These are phyloP conservation scores for Candida sonorensis DNA, from an alignment of 805 yeast genomes.

Conservation along the genomic window DNA sequence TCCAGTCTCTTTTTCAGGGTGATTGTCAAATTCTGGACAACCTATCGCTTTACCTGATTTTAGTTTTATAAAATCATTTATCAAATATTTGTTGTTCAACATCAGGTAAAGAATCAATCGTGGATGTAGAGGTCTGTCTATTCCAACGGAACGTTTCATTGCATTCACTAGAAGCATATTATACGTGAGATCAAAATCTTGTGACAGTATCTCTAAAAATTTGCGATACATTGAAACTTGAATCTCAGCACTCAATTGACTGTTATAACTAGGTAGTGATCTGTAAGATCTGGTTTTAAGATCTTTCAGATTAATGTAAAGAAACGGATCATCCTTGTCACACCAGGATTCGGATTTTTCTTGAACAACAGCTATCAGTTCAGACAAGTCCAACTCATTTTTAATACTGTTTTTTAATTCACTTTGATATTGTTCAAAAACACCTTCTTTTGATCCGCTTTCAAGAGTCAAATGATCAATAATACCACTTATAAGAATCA, in stretches of 20 bases:
- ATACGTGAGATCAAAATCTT: slow-evolving; percentile 29
- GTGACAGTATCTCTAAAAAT: slow-evolving; percentile 35
- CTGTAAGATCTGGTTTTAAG: slow-evolving; percentile 51
- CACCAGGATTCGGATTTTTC: slow-evolving; percentile 18
- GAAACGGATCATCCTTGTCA: slow-evolving; percentile 16
- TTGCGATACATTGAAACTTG: slow-evolving; percentile 57
- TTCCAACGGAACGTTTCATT: slow-evolving; percentile 36
- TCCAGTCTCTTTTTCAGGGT: slow-evolving; percentile 7
- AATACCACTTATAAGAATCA: slow-evolving; percentile 54
- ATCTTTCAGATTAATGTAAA: slow-evolving; percentile 39
- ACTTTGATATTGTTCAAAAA: slow-evolving; percentile 14
- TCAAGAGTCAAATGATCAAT: slow-evolving; percentile 42
- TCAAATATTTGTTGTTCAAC: slow-evolving; percentile 29
- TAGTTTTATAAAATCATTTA: slow-evolving; percentile 37
- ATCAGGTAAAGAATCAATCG: slow-evolving; percentile 33
- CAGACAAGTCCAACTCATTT: slow-evolving; percentile 14
- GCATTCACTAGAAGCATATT: slow-evolving; percentile 40
- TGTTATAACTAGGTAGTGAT: slow-evolving; percentile 45
- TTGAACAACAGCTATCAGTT: slow-evolving; percentile 10
- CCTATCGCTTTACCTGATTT: slow-evolving; percentile 40
- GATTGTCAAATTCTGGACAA: slow-evolving; percentile 36
- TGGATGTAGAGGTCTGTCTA: slow-evolving; percentile 42
- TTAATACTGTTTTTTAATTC: slow-evolving; percentile 11
- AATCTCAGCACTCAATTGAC: slow-evolving; percentile 40
- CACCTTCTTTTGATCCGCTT: slow-evolving; percentile 9